Percentiles rank a stretch among this genome's conserved stretches.
Evolutionary conservation across 441 rosid species (phyloP).

Genomic region (Hura crepitans): DNA sequence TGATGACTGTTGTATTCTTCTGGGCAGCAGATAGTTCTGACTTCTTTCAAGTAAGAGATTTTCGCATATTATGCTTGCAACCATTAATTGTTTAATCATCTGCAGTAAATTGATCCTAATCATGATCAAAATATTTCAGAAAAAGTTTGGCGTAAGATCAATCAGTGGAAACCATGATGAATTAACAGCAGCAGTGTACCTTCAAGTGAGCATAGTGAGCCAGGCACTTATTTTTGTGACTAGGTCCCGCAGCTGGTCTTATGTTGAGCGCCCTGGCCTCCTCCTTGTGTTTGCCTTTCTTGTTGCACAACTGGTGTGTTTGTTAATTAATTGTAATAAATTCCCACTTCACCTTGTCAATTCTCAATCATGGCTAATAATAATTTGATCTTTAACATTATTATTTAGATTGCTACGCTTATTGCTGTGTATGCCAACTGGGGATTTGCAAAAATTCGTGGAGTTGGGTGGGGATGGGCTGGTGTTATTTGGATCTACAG

Average conservation of each 20-base stretch:
- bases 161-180: conserved; percentile 38
- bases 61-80: background rate
- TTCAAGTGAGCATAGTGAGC: conserved; percentile 92
- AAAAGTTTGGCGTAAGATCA: conserved; percentile 50
- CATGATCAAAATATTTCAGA: conserved; percentile 35
- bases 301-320: conserved; percentile 67
- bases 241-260: conserved; percentile 91
- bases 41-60: conserved; percentile 63
- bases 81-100: too few species aligned
- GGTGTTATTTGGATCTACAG: conserved; percentile 76
- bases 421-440: conserved; percentile 70
- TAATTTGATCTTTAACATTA: background rate
- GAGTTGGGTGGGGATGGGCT: conserved; percentile 94
- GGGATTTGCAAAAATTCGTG: conserved; percentile 64
- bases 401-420: conserved; percentile 55
- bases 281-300: conserved; percentile 60
- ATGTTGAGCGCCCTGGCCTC: conserved; percentile 67
- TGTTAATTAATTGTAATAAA: background rate
- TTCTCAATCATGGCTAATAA: too few species aligned
- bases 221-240: conserved; percentile 93
- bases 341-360: background rate
- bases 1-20: conserved; percentile 70
- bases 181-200: conserved; percentile 80
- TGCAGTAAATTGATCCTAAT: background rate
- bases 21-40: conserved; percentile 54